Evolutionary conservation across 2,329 filamentous ascomycete genomes (phyloP).

Genomic region (Diaporthe sp.): DNA sequence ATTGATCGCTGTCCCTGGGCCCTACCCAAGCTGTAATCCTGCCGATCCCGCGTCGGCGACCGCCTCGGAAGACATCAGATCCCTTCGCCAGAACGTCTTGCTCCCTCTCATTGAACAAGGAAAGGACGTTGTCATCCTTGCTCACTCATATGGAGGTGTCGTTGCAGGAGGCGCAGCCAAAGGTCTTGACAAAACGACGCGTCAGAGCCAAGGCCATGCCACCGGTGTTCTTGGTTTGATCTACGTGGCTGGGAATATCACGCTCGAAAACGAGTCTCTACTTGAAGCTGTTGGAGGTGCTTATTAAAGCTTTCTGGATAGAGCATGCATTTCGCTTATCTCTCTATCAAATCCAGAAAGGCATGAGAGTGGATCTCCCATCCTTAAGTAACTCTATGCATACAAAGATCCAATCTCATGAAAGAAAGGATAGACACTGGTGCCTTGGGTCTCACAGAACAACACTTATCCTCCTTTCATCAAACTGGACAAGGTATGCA

Average conservation of each 20-base stretch:
- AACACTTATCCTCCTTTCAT: not conserved
- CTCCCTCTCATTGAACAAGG: not conserved
- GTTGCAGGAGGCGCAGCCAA: not conserved
- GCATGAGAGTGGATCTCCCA: too few relatives aligned
- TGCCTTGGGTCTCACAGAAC: too few relatives aligned
- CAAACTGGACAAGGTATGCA: not conserved
- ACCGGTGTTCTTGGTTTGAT: not conserved
- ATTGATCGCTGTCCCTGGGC: not conserved
- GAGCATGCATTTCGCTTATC: too few relatives aligned
- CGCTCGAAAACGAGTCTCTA: not conserved
- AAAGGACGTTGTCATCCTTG: not conserved
- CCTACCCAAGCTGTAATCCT: not conserved
- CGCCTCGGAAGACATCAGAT: not conserved
- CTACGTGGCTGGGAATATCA: not conserved
- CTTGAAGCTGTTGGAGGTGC: not conserved
- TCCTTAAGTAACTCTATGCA: too few relatives aligned
- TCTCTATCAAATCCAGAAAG: too few relatives aligned
- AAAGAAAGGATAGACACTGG: too few relatives aligned
- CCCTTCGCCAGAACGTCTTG: not conserved
- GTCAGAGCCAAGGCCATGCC: not conserved
- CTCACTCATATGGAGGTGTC: not conserved
- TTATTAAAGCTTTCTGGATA: too few relatives aligned
- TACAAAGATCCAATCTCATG: too few relatives aligned
- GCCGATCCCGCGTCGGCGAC: not conserved
- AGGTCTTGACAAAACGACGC: not conserved